Percentiles rank a stretch among this genome's conserved stretches.
These are phyloP conservation scores for Fusarium dimerum DNA, from an alignment of 2,329 filamentous ascomycete genomes.

Conservation along the genomic window DNA sequence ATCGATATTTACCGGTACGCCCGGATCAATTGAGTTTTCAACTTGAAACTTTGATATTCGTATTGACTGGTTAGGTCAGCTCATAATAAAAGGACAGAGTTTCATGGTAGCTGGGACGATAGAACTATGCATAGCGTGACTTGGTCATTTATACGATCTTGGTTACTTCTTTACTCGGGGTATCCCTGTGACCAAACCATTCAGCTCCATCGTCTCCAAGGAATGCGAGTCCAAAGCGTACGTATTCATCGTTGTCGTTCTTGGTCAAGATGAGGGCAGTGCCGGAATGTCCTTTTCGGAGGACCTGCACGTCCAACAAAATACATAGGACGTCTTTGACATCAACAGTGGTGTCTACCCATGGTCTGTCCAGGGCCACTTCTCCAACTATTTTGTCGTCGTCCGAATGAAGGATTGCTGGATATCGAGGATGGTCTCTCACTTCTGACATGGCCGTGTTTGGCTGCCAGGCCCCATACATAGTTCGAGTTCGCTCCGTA, in stretches of 20 bases:
- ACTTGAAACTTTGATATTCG: too few species aligned
- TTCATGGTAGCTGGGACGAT: too few species aligned
- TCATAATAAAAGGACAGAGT: too few species aligned
- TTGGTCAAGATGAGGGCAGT: not conserved
- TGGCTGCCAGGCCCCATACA: not conserved
- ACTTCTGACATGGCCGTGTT: not conserved
- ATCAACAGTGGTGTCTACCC: not conserved
- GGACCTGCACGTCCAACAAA: conserved; percentile 2
- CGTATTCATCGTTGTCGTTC: not conserved
- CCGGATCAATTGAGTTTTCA: too few species aligned
- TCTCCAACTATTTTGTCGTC: not conserved
- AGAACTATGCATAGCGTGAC: too few species aligned
- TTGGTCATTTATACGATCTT: not conserved
- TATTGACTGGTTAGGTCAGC: too few species aligned
- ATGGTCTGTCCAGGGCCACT: conserved; percentile 1
- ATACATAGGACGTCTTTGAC: not conserved
- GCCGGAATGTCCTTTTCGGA: not conserved
- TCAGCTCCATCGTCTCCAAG: not conserved
- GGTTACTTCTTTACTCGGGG: not conserved
- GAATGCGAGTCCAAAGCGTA: not conserved
- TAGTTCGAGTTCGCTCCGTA: conserved; percentile 1
- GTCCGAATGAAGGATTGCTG: not conserved
- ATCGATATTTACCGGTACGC: too few species aligned
- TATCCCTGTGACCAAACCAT: not conserved
- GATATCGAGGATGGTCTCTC: not conserved